Base-by-base conservation (phyloP, 2,329 filamentous ascomycete genomes). In the Dactylella cylindrospora region DNA sequence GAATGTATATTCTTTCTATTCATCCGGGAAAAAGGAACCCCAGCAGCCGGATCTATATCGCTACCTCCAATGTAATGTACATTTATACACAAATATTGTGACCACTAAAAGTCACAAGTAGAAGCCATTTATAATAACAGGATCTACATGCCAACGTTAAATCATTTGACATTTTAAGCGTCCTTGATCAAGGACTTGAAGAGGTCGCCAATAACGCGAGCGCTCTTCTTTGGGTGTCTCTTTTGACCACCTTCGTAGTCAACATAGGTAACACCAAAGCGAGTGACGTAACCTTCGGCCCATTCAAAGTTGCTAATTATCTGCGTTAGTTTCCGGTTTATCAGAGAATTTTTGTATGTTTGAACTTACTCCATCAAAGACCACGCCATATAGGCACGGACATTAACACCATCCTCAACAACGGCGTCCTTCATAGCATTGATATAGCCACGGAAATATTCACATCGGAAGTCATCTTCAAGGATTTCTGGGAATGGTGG, bases 201-300 rank as follows among this genome's bases (percentile, higher is more conserved):
- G 64, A 90, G 78, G 55, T 81, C 77, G 66, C 82, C 80, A 68
- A 94, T 79, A 70, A 80, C 79, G 73, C 78, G 80, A 15, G 86
- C 88, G 72, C 87, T 93, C 80, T 90, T 88, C 80, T 95, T 95
- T 31, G 88, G 84, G 67, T 84, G 80, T 45, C 88, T 78, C 76
- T 84, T 87, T 78, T 94, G 89, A 19, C 82, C 84, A 67, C 88
- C 81, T 68, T 81, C 76, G 72, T 93, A 94, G 74, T 94, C 88
- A 46, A 94, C 88, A 71, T 80, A 93, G 5, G 84, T 88, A 53
- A 90, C 87, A 20, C 88, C 88, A 69, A 94, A 94, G 32, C 88
- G 80, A 35, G 88, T 93, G 75, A 88, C 84, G 70, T 91, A 95
- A 8, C 88, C 88, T 72, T 94, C 88, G n/a, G 88, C 86, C 87